Evolutionary conservation across 1,284 basidiomycete species (phyloP).

Genomic region (Rhodofomes roseus): DNA sequence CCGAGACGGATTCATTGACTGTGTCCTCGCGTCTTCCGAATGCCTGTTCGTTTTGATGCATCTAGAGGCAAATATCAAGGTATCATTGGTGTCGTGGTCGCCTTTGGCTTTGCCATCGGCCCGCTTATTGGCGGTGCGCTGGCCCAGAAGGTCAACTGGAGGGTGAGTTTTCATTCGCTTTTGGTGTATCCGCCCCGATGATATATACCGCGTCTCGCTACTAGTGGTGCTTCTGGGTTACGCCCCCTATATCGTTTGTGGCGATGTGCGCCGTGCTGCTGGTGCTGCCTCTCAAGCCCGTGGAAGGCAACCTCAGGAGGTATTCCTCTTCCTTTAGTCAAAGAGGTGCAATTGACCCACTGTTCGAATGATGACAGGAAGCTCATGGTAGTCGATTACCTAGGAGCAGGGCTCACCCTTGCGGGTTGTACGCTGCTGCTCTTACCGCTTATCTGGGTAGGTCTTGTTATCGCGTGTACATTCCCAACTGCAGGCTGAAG

Average conservation of each 20-base stretch:
- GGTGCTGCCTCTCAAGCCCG: conserved; percentile 62
- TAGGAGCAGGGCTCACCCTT: conserved; percentile 57
- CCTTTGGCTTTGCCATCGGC: conserved; percentile 48
- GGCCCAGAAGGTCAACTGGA: conserved; percentile 57
- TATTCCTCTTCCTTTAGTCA: conserved; percentile 13
- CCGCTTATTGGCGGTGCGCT: conserved; percentile 58
- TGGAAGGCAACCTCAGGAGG: conserved; percentile 53
- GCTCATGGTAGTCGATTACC: conserved; percentile 65
- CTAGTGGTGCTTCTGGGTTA: conserved; percentile 70
- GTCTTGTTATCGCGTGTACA: conserved; percentile 11
- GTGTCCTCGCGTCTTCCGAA: background rate
- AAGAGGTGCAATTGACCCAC: background rate
- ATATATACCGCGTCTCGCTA: too few relatives aligned
- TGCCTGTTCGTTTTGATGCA: background rate
- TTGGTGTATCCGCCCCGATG: background rate
- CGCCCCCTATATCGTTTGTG: conserved; percentile 52
- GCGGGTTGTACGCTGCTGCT: conserved; percentile 60
- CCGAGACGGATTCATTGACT: background rate
- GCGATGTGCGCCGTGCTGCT: conserved; percentile 55
- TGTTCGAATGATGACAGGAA: conserved; percentile 37
- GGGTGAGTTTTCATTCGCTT: conserved; percentile 34
- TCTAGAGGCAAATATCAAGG: conserved; percentile 62
- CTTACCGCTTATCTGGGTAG: conserved; percentile 72
- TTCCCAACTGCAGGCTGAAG: background rate
- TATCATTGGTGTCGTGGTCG: conserved; percentile 52